These are phyloP conservation scores for Vigna radiata DNA, from an alignment of 306 rosid species.

Conservation along the genomic window DNA sequence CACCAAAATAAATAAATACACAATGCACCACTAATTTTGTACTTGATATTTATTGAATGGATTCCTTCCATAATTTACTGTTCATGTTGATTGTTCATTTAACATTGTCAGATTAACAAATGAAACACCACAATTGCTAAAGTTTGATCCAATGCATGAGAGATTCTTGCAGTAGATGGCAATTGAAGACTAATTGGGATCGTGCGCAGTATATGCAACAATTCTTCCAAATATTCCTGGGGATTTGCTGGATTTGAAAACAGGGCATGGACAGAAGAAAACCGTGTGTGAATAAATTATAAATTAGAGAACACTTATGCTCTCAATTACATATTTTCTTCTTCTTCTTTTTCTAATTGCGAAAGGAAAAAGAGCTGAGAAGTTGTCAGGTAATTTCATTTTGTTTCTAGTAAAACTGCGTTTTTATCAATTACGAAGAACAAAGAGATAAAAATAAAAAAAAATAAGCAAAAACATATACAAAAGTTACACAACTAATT, in stretches of 20 bases:
- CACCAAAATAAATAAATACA: not conserved
- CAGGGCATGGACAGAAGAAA: slow-evolving; percentile 1
- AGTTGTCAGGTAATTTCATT: no score
- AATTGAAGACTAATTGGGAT: not conserved
- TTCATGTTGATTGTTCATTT: not conserved
- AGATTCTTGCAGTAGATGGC: not conserved
- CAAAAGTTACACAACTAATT: no score
- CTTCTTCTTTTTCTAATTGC: no score
- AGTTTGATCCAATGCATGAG: not conserved
- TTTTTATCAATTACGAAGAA: no score
- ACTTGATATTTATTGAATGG: not conserved
- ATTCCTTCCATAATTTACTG: slow-evolving; percentile 6
- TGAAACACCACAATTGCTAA: slow-evolving; percentile 5
- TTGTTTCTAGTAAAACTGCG: no score
- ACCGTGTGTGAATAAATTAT: no score
- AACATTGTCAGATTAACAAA: not conserved
- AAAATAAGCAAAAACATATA: no score
- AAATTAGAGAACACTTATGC: no score
- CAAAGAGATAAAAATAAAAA: no score
- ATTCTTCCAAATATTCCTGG: not conserved
- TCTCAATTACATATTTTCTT: no score
- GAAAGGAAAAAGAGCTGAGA: no score
- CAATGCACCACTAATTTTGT: not conserved
- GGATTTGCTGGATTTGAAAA: not conserved
- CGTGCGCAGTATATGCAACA: not conserved